phyloP scores from a whole-genome alignment of 202 grass and related monocot genomes.

The Setaria italica region DNA sequence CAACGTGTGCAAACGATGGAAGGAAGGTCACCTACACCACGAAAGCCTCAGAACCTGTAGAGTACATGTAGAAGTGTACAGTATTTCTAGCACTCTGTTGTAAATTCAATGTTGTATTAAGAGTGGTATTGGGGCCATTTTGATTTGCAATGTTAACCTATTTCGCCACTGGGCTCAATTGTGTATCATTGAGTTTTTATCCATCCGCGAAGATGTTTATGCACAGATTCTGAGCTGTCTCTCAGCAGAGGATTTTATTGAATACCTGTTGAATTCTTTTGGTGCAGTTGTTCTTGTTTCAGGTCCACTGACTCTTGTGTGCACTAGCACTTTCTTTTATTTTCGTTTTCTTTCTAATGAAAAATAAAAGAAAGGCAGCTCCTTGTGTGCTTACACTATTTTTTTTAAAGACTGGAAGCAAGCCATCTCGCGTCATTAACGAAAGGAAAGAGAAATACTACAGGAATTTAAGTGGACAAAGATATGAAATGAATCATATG shows the following conservation, averaged over 20 bases:
- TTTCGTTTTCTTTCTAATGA: not conserved
- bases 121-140: not conserved
- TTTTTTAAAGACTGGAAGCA: too few relatives aligned
- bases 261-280: constrained; percentile 3
- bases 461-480: too few relatives aligned
- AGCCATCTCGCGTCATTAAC: too few relatives aligned
- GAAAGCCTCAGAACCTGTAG: constrained; percentile 66
- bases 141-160: constrained; percentile 15
- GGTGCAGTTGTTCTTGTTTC: not conserved
- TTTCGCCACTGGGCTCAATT: constrained; percentile 1
- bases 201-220: not conserved
- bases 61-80: constrained; percentile 30
- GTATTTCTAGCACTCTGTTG: not conserved
- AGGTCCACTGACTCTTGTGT: not conserved
- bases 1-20: constrained; percentile 79
- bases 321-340: not conserved
- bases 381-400: too few relatives aligned
- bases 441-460: too few relatives aligned
- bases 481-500: too few relatives aligned
- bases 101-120: constrained; percentile 9
- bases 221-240: not conserved
- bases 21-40: constrained; percentile 76
- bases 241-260: not conserved
- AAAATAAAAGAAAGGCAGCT: too few relatives aligned
- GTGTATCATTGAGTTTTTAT: constrained; percentile 28